Evolutionary conservation across 2,329 filamentous ascomycete species (phyloP), one percentile per base, ranked within the genome.

Genomic region (Xylariaceae sp.): DNA sequence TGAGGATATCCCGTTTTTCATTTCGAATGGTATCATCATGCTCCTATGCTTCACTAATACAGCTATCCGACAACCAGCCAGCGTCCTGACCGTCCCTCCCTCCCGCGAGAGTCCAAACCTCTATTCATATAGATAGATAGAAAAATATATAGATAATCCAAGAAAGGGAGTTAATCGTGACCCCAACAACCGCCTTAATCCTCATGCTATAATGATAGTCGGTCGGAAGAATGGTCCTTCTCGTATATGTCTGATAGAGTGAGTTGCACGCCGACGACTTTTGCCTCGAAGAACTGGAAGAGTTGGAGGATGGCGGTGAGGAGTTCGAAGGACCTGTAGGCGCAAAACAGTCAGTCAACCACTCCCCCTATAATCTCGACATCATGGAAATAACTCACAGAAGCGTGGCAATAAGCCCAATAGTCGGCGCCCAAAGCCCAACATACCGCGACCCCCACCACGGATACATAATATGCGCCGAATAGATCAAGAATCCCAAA

Each of bases 401-500:
- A 47, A 69, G 63, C 23, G 64, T 64, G 45, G 66, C 66, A 30
- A 69, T 69, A 44, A 68, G 57, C 18, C 66, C 66, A 55, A 68
- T 67, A 11, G 67, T 69, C 50, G 64, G 64, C 51, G 65, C 57
- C 65, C 67, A 63, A 9, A 69, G 60, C 13, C 67, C 67, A 39
- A 69, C 64, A 34, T 68, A 69, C n/a, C 63, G 61, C 2, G 64
- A 63, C 48, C 66, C 67, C 67, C 67, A 69, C 65, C 65, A 69
- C 5, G 66, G 65, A 30, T 68, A 66, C 66, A 69, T 69, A 58
- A 66, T 64, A 54, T 66, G 66, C 35, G 64, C 66, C n/a, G 67
- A 69, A 56, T 68, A 67, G 45, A 68, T 62, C 18, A 69, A 63
- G 17, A 69, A 63, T 4, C 61, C 64, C 3, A 69, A 55, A 2